A percentile compares a stretch with the other conserved stretches of the same genome.
Conservation (phyloP, 805 yeast species). For the Metschnikowia cerradonensis region DNA sequence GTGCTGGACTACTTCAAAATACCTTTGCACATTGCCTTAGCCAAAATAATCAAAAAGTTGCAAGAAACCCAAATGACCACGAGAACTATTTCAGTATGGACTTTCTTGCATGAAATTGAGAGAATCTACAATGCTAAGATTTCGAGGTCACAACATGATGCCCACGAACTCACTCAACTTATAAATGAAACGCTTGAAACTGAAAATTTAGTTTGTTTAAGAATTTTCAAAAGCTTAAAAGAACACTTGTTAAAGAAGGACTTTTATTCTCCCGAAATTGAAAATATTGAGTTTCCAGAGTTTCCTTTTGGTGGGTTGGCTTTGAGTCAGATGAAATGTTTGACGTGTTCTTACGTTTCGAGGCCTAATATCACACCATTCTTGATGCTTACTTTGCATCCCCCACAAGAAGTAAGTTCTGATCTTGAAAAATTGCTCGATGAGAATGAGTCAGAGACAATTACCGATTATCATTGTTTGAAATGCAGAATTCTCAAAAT, state of each 20-base stretch:
- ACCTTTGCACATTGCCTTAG: slow-evolving; percentile 56
- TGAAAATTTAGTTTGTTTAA: slow-evolving; percentile 49
- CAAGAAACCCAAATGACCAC: slow-evolving; percentile 58
- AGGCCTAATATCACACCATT: slow-evolving; percentile 57
- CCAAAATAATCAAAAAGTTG: slow-evolving; percentile 48
- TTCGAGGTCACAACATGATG: slow-evolving; percentile 85
- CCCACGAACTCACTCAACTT: slow-evolving; percentile 85
- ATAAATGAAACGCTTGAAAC: slow-evolving; percentile 72
- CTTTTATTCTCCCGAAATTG: slow-evolving; percentile 6
- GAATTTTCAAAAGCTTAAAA: slow-evolving; percentile 24
- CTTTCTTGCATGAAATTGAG: slow-evolving; percentile 70
- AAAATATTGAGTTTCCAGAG: slow-evolving; percentile 42
- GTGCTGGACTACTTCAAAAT: slow-evolving; percentile 29
- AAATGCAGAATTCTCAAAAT: slow-evolving; percentile 51
- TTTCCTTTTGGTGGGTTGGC: slow-evolving; percentile 73
- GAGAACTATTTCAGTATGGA: slow-evolving; percentile 69
- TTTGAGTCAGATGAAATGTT: slow-evolving; percentile 66
- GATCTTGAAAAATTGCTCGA: slow-evolving; percentile 52
- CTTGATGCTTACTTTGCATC: slow-evolving; percentile 66
- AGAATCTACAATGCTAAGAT: slow-evolving; percentile 66
- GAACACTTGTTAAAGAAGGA: slow-evolving; percentile 4
- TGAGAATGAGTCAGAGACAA: slow-evolving; percentile 59
- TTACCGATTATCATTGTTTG: slow-evolving; percentile 77
- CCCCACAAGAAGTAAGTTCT: slow-evolving; percentile 55
- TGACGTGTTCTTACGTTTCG: slow-evolving; percentile 60